Percentiles rank a stretch among this genome's conserved stretches.
Conservation (phyloP, 495 filamentous ascomycete genomes). For the Aspergillus campestris region DNA sequence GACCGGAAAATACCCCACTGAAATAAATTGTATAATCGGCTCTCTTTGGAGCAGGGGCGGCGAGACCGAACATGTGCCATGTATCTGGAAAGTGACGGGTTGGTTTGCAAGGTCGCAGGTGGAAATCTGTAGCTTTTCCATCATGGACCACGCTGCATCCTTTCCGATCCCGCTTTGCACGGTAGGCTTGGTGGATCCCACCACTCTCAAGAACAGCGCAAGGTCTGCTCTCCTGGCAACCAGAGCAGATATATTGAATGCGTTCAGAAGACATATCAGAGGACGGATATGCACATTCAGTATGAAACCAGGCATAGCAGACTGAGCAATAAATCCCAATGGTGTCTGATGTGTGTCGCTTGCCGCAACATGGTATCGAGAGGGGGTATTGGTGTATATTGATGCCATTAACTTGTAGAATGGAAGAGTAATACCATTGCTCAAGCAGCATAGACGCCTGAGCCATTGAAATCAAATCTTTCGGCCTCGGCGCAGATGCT, state of each 20-base stretch:
- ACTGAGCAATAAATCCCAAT: neutral
- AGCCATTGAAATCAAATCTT: neutral
- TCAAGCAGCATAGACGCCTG: neutral
- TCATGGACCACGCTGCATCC: neutral
- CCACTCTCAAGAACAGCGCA: neutral
- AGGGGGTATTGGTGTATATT: neutral
- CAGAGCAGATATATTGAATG: too few species aligned
- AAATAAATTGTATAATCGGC: neutral
- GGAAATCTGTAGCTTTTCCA: neutral
- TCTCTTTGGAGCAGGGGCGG: neutral
- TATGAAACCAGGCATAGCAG: neutral
- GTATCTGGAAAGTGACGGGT: neutral
- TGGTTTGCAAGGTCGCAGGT: neutral
- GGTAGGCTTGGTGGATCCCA: neutral
- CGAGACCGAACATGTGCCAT: neutral
- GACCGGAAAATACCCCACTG: neutral
- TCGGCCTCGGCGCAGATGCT: neutral
- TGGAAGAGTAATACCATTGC: slow-evolving; percentile 1
- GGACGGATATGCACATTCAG: neutral
- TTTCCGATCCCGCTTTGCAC: neutral
- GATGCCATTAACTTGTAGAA: neutral
- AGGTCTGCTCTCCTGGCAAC: neutral
- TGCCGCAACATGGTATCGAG: slow-evolving; percentile 3
- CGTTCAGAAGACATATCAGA: neutral
- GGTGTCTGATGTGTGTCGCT: neutral